Percentiles rank a stretch among this genome's conserved stretches.
These are phyloP conservation scores for Gaultheria prostrata DNA, from an alignment of 148 eudicot genomes.

Conservation along the genomic window DNA sequence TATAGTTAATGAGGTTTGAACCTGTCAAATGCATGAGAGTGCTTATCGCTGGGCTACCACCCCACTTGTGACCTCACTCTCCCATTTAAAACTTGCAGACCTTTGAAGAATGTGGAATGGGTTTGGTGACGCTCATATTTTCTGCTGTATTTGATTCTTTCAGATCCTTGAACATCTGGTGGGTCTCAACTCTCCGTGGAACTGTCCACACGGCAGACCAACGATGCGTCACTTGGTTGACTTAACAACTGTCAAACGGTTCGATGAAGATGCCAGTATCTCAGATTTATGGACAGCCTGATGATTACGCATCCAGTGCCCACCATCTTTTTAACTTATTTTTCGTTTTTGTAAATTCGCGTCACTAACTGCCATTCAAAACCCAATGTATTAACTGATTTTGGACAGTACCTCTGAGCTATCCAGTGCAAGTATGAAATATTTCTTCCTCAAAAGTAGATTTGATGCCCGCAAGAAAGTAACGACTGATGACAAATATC, in stretches of 20 bases:
- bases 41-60: too few relatives aligned
- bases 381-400: neutral
- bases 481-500: neutral
- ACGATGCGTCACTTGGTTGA: conserved; percentile 97
- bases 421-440: neutral
- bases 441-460: neutral
- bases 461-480: neutral
- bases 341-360: conserved; percentile 9
- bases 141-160: conserved; percentile 5
- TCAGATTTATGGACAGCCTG: conserved; percentile 11
- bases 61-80: neutral
- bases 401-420: neutral
- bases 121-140: neutral
- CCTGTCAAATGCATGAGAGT: too few relatives aligned
- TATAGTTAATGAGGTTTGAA: too few relatives aligned
- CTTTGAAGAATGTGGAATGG: neutral
- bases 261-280: conserved; percentile 16
- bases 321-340: neutral
- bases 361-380: neutral
- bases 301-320: neutral
- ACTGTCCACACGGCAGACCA: conserved; percentile 98
- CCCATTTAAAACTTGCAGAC: neutral
- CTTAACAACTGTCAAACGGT: conserved; percentile 37
- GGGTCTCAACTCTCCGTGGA: conserved; percentile 92
- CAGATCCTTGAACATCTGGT: conserved; percentile 87